Evolutionary conservation across 331 rosid species (phyloP).

Genomic region (Phaseolus coccineus): DNA sequence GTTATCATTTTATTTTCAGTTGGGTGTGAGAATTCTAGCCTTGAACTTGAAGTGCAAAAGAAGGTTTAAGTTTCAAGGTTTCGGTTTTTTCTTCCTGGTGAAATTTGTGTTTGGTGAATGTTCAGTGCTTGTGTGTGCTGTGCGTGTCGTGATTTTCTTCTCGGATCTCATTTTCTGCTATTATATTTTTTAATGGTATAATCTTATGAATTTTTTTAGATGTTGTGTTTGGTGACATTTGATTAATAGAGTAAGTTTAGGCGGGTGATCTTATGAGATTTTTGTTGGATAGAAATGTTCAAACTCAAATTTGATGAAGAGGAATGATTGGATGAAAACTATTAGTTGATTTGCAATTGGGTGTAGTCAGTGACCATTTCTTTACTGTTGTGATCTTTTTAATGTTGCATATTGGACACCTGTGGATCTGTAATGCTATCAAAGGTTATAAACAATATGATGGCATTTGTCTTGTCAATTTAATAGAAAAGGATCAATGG

Average conservation of each 20-base stretch:
- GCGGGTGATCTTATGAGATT: too few species aligned
- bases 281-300: neutral
- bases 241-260: neutral
- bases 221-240: neutral
- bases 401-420: neutral
- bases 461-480: neutral
- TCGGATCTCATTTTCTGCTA: neutral
- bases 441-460: neutral
- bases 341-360: neutral
- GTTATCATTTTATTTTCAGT: too few species aligned
- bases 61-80: too few species aligned
- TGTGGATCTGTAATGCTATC: neutral
- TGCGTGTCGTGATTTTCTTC: neutral
- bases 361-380: neutral
- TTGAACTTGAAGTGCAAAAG: too few species aligned
- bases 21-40: too few species aligned
- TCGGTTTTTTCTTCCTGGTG: neutral
- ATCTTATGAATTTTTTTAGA: neutral
- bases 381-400: neutral
- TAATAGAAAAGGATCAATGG: neutral
- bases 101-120: slow-evolving; percentile 15
- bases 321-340: neutral
- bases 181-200: neutral
- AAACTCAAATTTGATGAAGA: neutral
- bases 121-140: slow-evolving; percentile 18